Conservation (phyloP, 202 grass and related monocot genomes). For the Hordeum pubiflorum region DNA sequence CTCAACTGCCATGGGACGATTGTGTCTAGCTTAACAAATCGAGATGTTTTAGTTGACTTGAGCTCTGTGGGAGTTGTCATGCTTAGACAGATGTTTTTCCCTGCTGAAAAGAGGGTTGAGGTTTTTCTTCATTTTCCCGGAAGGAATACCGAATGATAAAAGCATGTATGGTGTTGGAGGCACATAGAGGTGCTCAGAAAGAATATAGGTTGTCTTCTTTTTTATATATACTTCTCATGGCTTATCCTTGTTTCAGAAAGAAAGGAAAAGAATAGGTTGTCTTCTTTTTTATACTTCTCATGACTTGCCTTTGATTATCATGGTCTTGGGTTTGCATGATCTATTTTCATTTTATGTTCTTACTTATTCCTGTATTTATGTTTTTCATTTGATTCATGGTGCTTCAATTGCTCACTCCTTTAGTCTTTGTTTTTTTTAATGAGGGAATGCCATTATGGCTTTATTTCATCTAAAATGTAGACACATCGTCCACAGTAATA, state of each 20-base stretch:
- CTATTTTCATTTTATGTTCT: not conserved
- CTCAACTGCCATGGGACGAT: constrained; percentile 1
- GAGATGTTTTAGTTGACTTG: constrained; percentile 23
- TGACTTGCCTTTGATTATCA: not conserved
- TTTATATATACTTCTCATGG: constrained; percentile 3
- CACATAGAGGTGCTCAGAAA: constrained; percentile 38
- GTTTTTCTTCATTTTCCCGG: constrained; percentile 44
- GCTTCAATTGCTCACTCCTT: not conserved
- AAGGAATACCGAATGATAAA: constrained; percentile 36
- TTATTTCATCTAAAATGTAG: no score
- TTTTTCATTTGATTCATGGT: not conserved
- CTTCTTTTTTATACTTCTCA: not conserved
- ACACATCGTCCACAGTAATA: no score
- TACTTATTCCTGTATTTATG: not conserved
- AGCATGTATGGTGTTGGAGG: constrained; percentile 36
- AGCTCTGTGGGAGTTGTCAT: constrained; percentile 28
- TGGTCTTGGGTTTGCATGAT: not conserved
- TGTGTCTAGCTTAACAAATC: constrained; percentile 33
- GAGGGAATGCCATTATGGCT: no score
- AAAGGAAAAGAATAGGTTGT: not conserved
- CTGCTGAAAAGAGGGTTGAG: constrained; percentile 32
- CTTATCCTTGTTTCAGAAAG: constrained; percentile 6
- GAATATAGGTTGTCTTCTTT: constrained; percentile 28
- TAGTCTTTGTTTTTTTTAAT: not conserved
- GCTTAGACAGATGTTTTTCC: constrained; percentile 27